Evolutionary conservation across 2,329 filamentous ascomycete genomes (phyloP), one percentile per base, ranked within the genome.

Genomic region (Phialophora tarda): DNA sequence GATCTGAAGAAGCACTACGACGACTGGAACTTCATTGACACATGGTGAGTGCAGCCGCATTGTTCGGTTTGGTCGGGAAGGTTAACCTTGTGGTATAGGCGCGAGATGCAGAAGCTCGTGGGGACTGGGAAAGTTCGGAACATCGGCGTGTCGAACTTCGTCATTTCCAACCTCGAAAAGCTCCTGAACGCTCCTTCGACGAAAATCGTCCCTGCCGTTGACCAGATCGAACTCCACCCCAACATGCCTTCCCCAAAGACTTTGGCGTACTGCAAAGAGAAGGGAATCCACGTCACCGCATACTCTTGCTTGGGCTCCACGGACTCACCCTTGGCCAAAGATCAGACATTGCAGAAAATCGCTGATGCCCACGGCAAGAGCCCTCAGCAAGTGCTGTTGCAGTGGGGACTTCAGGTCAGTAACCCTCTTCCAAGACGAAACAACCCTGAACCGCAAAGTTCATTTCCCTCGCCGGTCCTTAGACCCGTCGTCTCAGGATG

Each of bases 101-200:
- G 69, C 44, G 71, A 74, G 64, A 73, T 74, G 76, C 79, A 81
- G 73, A 81, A 81, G 74, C 77, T 81, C 23, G 77, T 79, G 10
- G 78, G 75, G 48, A 81, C 79, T 24, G 78, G 79, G 77, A 91
- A 92, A 79, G 90, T 90, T 59, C 86, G 84, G 79, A 92, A 91
- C 82, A 92, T 94, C 76, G 91, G 91, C 73, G 90, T 95, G 64
- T 92, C 90, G 78, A 96, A 96, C 84, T 95, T 96, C 77, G 89
- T 85, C 70, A 91, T 93, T 77, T 86, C 82, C 78, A 91, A 95
- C 79, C 82, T 95, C 44, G 90, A 94, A 83, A 91, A 86, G 78
- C 84, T 95, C 65, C 82, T 95, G 68, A 87, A 84, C 72, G 85
- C 90, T 72, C 84, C 86, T 11, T 83, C 82, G 70, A 86, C 83